Evolutionary conservation across 768 basidiomycete genomes (phyloP).

Genomic region (Suillus paluster): DNA sequence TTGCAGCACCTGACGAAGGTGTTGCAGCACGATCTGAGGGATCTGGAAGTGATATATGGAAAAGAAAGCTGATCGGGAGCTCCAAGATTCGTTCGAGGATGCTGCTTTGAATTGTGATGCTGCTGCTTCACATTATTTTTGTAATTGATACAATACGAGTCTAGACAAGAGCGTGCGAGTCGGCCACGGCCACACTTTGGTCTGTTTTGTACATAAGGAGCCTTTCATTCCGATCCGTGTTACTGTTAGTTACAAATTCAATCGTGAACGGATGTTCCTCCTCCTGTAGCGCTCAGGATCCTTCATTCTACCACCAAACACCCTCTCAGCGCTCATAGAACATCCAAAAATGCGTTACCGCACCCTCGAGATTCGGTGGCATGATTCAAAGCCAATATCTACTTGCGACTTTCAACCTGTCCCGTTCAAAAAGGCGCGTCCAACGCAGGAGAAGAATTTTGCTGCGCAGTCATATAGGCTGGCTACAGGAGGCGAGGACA

Average conservation of each 20-base stretch:
- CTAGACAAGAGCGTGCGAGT: slow-evolving; percentile 10
- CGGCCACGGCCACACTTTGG: background rate
- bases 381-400: slow-evolving; percentile 94
- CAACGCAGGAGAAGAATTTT: slow-evolving; percentile 57
- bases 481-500: slow-evolving; percentile 96
- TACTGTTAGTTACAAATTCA: background rate
- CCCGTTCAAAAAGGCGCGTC: slow-evolving; percentile 81
- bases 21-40: slow-evolving; percentile 63
- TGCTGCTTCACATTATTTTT: background rate
- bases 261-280: slow-evolving; percentile 1
- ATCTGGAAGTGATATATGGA: slow-evolving; percentile 68
- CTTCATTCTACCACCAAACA: background rate
- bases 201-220: slow-evolving; percentile 10
- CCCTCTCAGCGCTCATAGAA: background rate
- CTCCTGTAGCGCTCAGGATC: slow-evolving; percentile 3
- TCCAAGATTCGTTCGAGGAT: slow-evolving; percentile 31
- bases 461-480: slow-evolving; percentile 82
- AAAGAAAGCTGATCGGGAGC: slow-evolving; percentile 42
- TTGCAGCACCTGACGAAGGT: slow-evolving; percentile 81
- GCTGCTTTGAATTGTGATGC: slow-evolving; percentile 20
- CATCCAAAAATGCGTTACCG: slow-evolving; percentile 71
- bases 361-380: slow-evolving; percentile 95
- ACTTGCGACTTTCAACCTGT: slow-evolving; percentile 95
- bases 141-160: background rate
- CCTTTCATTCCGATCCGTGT: slow-evolving; percentile 10